These are phyloP conservation scores for Fonsecaea pedrosoi DNA, from an alignment of 2,329 filamentous ascomycete genomes.

Conservation along the genomic window DNA sequence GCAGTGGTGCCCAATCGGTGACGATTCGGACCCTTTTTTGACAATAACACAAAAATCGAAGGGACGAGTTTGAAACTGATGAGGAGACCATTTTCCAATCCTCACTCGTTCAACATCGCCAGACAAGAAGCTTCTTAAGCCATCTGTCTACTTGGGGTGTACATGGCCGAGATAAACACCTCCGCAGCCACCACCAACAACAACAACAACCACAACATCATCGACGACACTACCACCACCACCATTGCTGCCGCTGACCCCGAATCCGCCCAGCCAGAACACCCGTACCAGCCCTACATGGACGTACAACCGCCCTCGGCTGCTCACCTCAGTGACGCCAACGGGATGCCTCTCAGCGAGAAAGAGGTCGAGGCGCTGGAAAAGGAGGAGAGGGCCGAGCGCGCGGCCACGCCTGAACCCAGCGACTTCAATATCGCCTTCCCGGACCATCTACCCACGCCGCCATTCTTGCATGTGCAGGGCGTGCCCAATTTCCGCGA, in stretches of 20 bases:
- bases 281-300: constrained; percentile 31
- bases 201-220: not conserved
- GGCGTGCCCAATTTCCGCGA: constrained; percentile 74
- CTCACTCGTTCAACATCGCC: too few species aligned
- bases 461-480: constrained; percentile 49
- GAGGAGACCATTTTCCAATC: too few species aligned
- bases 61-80: too few species aligned
- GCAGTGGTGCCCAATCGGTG: not conserved
- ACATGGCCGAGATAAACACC: not conserved
- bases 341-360: constrained; percentile 29
- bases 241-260: constrained; percentile 5
- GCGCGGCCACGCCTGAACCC: constrained; percentile 32
- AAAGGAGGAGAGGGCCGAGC: constrained; percentile 18
- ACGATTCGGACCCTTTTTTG: not conserved
- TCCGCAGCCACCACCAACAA: not conserved
- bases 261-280: constrained; percentile 19
- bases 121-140: not conserved
- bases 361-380: constrained; percentile 26
- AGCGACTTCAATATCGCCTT: constrained; percentile 34
- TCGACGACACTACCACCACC: constrained; percentile 5
- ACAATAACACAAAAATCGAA: too few species aligned
- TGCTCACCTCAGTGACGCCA: constrained; percentile 21
- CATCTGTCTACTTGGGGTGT: not conserved
- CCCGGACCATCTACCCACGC: constrained; percentile 37
- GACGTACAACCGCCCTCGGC: constrained; percentile 22